phyloP scores from a whole-genome alignment of 768 basidiomycete genomes.

The Xerocomus spinulosus region DNA sequence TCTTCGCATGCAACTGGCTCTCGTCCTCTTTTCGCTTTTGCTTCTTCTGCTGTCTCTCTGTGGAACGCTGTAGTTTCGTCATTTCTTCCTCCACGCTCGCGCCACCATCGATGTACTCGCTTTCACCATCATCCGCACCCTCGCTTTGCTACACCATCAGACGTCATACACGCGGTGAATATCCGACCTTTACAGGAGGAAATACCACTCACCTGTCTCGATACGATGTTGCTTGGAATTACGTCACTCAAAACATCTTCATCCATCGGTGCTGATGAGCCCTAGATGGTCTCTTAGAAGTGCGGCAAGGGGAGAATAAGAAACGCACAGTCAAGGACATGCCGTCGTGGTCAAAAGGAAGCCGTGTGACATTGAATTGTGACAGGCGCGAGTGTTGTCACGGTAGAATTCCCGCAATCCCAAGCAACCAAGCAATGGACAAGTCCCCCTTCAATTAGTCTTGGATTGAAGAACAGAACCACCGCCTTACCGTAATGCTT shows the following conservation, averaged over 20 bases:
- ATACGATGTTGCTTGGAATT: conserved; percentile 87
- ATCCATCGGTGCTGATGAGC: conserved; percentile 32
- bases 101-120: conserved; percentile 58
- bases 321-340: conserved; percentile 23
- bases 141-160: conserved; percentile 52
- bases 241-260: conserved; percentile 90
- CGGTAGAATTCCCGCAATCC: neutral
- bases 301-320: neutral
- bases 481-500: no score
- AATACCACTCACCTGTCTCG: conserved; percentile 60
- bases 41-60: conserved; percentile 41
- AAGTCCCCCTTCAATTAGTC: no score
- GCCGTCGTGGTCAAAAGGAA: conserved; percentile 23
- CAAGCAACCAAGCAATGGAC: no score
- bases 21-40: conserved; percentile 65
- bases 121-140: conserved; percentile 64
- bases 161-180: conserved; percentile 6
- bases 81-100: conserved; percentile 53
- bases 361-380: conserved; percentile 4
- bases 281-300: conserved; percentile 12
- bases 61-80: conserved; percentile 35
- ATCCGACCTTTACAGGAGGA: conserved; percentile 1
- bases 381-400: conserved; percentile 21
- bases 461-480: no score
- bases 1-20: conserved; percentile 60